Conservation (phyloP, 495 filamentous ascomycete species). For the Trichoderma asperelloides region DNA sequence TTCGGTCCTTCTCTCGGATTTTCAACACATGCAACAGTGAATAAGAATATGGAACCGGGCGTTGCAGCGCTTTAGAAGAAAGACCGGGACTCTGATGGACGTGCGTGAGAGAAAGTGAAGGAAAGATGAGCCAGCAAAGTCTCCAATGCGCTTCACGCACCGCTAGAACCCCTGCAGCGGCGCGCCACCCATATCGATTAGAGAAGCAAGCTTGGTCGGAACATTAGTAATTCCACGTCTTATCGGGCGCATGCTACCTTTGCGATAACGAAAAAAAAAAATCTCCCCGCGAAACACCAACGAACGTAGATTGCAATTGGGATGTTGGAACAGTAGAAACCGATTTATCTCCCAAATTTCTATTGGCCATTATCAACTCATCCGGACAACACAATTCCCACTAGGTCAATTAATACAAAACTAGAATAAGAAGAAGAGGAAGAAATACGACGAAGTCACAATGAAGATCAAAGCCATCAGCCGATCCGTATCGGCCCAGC, state of each 20-base stretch:
- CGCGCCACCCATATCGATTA: background rate
- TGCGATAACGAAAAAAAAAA: constrained; percentile 8
- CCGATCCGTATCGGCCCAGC: constrained; percentile 64
- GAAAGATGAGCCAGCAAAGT: background rate
- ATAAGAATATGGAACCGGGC: background rate
- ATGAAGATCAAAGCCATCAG: constrained; percentile 89
- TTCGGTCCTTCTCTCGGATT: background rate
- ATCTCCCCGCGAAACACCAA: background rate
- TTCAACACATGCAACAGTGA: background rate
- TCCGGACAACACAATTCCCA: no score
- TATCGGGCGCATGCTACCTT: background rate
- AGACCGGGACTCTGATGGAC: constrained; percentile 5
- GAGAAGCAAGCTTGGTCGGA: background rate
- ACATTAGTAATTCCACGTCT: constrained; percentile 3
- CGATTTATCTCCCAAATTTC: no score
- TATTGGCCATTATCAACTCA: no score
- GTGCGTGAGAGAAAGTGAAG: background rate
- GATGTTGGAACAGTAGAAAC: background rate
- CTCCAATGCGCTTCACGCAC: background rate
- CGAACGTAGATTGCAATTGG: no score
- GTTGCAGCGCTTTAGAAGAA: background rate
- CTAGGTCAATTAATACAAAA: background rate
- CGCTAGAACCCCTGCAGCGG: background rate
- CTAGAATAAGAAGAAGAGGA: background rate
- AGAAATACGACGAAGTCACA: background rate